Evolutionary conservation across 306 rosid genomes (phyloP), one percentile per base, ranked within the genome.

Genomic region (Medicago lupulina): DNA sequence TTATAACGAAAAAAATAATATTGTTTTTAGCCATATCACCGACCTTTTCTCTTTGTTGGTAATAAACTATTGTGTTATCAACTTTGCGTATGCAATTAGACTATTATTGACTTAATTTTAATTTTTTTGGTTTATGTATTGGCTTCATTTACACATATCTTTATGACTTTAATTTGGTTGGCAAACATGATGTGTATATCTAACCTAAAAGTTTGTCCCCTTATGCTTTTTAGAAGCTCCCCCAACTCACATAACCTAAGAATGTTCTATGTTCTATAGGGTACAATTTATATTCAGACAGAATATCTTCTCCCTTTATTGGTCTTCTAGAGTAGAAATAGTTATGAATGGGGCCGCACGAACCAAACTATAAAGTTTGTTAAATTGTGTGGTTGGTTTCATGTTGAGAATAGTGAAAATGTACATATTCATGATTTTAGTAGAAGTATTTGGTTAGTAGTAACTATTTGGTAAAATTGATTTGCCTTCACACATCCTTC

Each of bases 271-370:
- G 73, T 58, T 70, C 73, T 63, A 10, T 34, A 10, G 16, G 67
- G 67, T 77, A 16, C 67, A 1, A 34, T 61, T 80, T 36, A 5
- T 60, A 51, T 57, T 44, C 81, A 68, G 77, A 73, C 63, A 70
- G 82, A 18, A 75, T 80, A 73, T 73, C 60, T 68, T 78, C 25
- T 70, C 75, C 51, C 1, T 31, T 9, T 71, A 66, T 59, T 72
- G 83, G 78, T 79, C 75, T 75, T 61, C 34, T 69, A 62, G 67
- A 70, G n/a, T 62, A 46, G 49, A 50, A 40, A 55, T 68, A 64
- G 2, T n/a, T 38, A 9, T 68, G 38, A 25, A 66, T 23, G 46
- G 23, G 38, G 17, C 59, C 70, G 63, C 54, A 61, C 0, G 38
- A 47, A 63, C 59, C 38, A 55, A 50, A 55, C 19, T 19, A 21